Evolutionary conservation across 2,329 filamentous ascomycete species (phyloP), one percentile per base, ranked within the genome.

Genomic region (Botrytis byssoidea): DNA sequence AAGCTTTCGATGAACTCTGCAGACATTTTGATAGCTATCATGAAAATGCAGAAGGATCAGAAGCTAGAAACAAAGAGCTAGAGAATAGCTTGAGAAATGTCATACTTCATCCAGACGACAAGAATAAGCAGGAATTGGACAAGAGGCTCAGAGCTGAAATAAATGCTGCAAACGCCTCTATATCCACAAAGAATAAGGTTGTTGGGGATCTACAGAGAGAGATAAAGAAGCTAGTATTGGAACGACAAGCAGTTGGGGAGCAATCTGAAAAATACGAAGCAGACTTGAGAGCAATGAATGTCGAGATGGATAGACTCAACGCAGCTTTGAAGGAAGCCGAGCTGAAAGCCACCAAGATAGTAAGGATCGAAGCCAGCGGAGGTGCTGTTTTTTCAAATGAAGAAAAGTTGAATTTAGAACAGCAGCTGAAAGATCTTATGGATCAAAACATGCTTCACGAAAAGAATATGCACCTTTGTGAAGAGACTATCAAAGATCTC

Each of bases 21-120:
- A 42, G 5, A 32, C 66, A 69, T 69, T 69, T 69, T 6, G 66
- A 69, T 16, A 18, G 66, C 37, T 69, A 69, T 44, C 66, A 69
- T 57, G 66, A 29, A 1, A 69, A 69, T 32, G 48, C 48, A n/a
- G 46, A 42, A 57, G n/a, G 3, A 32, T 69, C 48, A 14, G 22
- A 32, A 12, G 66, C 35, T 37, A 42, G 66, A 25, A 37, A 42
- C 9, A 42, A 5, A 25, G 1, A 6, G 20, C n/a, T 57, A 8
- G 66, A 69, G 40, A 18, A 42, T n/a, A 8, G 14, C 4, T 44
- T 69, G 48, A 57, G 37, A 32, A 57, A 32, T 6, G 18, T 22
- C 1, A 51, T 37, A 25, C 22, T 69, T 25, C 42, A 42, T 57
- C 37, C 29, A 18, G 10, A 29, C 12, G 37, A 69, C 18, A 44